A percentile compares a stretch with the other conserved stretches of the same genome.
Conservation (phyloP, 768 basidiomycete genomes). For the Hysterangium stoloniferum region DNA sequence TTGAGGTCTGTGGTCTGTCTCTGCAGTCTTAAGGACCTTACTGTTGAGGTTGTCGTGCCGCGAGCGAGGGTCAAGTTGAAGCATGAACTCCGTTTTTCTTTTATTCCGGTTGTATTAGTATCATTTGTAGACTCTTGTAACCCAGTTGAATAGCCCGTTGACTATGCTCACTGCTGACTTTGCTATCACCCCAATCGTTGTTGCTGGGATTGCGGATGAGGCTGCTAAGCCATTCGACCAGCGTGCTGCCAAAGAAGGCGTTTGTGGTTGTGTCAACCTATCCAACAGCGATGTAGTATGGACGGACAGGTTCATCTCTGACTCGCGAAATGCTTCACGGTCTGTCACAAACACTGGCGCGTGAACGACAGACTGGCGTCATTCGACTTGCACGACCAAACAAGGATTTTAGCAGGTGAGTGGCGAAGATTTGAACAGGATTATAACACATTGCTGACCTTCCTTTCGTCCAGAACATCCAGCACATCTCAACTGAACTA, state of each 20-base stretch:
- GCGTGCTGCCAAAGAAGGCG: slow-evolving; percentile 73
- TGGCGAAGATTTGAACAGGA: too few species aligned
- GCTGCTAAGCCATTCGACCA: slow-evolving; percentile 86
- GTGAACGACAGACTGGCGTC: slow-evolving; percentile 68
- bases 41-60: too few species aligned
- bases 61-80: too few species aligned
- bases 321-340: slow-evolving; percentile 58
- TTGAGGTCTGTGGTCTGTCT: too few species aligned
- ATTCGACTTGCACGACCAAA: slow-evolving; percentile 80
- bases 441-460: neutral
- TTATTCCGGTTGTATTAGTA: too few species aligned
- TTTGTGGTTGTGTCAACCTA: slow-evolving; percentile 77
- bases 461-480: slow-evolving; percentile 40
- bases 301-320: slow-evolving; percentile 89
- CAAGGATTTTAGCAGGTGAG: slow-evolving; percentile 82
- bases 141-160: slow-evolving; percentile 83
- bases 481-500: slow-evolving; percentile 50
- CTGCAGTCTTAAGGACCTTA: too few species aligned
- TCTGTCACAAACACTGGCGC: slow-evolving; percentile 57
- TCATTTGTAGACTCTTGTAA: too few species aligned
- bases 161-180: slow-evolving; percentile 79
- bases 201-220: slow-evolving; percentile 91
- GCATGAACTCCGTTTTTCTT: too few species aligned
- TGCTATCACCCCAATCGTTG: slow-evolving; percentile 68
- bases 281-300: slow-evolving; percentile 77